phyloP scores from a whole-genome alignment of 2,329 filamentous ascomycete genomes.

The Aschersonia sp. region DNA sequence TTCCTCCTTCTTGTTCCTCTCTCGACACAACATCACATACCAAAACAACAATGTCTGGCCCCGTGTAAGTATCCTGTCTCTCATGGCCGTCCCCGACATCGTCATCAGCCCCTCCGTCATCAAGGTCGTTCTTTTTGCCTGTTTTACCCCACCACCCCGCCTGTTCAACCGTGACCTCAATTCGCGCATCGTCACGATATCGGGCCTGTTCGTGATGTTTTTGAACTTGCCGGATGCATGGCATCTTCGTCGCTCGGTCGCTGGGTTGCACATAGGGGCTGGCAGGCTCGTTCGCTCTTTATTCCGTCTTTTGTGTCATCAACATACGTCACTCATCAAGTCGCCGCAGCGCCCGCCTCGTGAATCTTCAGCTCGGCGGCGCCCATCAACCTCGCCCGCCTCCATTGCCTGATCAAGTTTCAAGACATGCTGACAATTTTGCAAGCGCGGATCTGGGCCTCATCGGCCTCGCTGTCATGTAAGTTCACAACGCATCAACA shows the following conservation, averaged over 20 bases:
- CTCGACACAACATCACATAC: background rate
- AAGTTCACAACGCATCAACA: constrained; percentile 19
- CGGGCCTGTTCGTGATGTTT: background rate
- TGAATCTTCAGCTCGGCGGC: constrained; percentile 58
- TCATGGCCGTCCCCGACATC: background rate
- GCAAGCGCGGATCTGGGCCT: constrained; percentile 78
- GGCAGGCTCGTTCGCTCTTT: constrained; percentile 1
- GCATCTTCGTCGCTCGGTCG: no score
- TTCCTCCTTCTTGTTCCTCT: background rate
- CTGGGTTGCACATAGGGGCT: no score
- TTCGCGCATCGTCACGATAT: constrained; percentile 15
- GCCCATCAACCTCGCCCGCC: constrained; percentile 32
- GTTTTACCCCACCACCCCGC: constrained; percentile 26
- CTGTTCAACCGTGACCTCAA: constrained; percentile 16
- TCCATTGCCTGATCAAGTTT: constrained; percentile 14
- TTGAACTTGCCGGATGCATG: background rate
- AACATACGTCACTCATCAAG: constrained; percentile 10
- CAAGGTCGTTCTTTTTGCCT: constrained; percentile 2
- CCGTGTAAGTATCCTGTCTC: constrained; percentile 43
- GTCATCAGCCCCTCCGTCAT: constrained; percentile 8
- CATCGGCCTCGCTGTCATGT: constrained; percentile 86
- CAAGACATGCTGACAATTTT: constrained; percentile 39
- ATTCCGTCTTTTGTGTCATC: background rate
- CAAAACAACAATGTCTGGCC: constrained; percentile 42
- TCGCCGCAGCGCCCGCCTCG: constrained; percentile 53